Conservation (phyloP, 192 early-diverging fungal species). For the Backusella macrospora region DNA sequence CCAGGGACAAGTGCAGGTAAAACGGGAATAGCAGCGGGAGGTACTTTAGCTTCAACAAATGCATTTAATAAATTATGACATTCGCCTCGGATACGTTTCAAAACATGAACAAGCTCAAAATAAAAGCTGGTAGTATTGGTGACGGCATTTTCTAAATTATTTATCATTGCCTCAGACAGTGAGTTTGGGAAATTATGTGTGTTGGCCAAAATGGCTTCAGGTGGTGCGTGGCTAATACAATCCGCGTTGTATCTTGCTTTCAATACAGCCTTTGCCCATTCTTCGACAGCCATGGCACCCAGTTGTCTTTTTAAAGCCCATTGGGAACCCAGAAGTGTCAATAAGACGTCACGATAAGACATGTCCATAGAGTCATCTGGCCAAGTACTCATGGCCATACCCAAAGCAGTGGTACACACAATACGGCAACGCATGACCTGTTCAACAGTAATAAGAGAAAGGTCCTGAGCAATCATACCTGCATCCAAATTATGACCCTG, state of each 20-base stretch:
- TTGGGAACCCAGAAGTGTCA: constrained; percentile 64
- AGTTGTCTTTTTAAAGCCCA: constrained; percentile 82
- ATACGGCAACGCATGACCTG: constrained; percentile 83
- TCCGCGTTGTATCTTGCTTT: constrained; percentile 37
- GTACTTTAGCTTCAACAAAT: constrained; percentile 53
- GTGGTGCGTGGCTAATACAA: constrained; percentile 32
- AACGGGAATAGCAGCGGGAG: constrained; percentile 44
- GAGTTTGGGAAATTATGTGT: constrained; percentile 52
- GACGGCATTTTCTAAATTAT: constrained; percentile 51
- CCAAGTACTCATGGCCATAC: constrained; percentile 68
- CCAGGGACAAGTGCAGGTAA: constrained; percentile 55
- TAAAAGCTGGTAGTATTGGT: constrained; percentile 54
- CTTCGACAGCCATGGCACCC: constrained; percentile 76
- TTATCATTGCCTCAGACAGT: constrained; percentile 59
- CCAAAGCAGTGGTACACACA: constrained; percentile 76
- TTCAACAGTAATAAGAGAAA: constrained; percentile 76
- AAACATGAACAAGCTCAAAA: constrained; percentile 62
- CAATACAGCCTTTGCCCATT: constrained; percentile 67
- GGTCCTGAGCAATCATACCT: constrained; percentile 91
- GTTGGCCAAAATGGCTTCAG: constrained; percentile 35
- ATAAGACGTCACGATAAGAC: constrained; percentile 57
- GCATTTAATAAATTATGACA: constrained; percentile 65
- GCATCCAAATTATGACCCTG: constrained; percentile 78
- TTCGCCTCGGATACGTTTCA: constrained; percentile 68
- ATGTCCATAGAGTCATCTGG: constrained; percentile 49